Conservation (phyloP, 176 grass and related monocot genomes). For the Cenchrus purpureus region DNA sequence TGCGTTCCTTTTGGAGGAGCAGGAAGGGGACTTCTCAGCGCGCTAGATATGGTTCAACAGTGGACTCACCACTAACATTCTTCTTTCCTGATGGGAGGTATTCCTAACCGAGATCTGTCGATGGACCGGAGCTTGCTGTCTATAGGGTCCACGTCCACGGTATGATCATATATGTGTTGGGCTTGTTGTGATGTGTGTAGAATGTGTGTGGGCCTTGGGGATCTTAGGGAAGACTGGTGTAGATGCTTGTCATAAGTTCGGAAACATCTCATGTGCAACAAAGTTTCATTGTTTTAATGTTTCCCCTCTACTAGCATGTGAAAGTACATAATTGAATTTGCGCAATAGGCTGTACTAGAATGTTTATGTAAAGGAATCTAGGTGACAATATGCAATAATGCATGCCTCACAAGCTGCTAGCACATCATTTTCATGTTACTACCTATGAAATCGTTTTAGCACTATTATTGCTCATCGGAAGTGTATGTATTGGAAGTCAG, state of each 20-base stretch:
- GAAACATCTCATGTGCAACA: slow-evolving; percentile 3
- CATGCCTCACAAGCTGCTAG: background rate
- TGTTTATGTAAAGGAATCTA: background rate
- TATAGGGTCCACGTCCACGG: background rate
- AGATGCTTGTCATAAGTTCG: background rate
- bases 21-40: slow-evolving; percentile 11
- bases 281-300: background rate
- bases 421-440: background rate
- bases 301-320: background rate
- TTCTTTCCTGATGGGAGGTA: slow-evolving; percentile 22
- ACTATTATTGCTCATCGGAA: background rate
- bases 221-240: background rate
- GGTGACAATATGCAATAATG: background rate
- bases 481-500: background rate
- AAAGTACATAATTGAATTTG: background rate
- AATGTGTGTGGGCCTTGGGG: slow-evolving; percentile 16
- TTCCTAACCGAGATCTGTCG: background rate
- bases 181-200: background rate
- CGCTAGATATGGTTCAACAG: slow-evolving; percentile 24
- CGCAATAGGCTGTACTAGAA: background rate
- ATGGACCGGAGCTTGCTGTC: background rate
- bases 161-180: slow-evolving; percentile 11
- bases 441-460: background rate
- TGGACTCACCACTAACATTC: slow-evolving; percentile 35
- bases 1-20: slow-evolving; percentile 16